Percentiles rank a stretch among this genome's conserved stretches.
Conservation (phyloP, 257 asterid genomes). For the Salvia hispanica region DNA sequence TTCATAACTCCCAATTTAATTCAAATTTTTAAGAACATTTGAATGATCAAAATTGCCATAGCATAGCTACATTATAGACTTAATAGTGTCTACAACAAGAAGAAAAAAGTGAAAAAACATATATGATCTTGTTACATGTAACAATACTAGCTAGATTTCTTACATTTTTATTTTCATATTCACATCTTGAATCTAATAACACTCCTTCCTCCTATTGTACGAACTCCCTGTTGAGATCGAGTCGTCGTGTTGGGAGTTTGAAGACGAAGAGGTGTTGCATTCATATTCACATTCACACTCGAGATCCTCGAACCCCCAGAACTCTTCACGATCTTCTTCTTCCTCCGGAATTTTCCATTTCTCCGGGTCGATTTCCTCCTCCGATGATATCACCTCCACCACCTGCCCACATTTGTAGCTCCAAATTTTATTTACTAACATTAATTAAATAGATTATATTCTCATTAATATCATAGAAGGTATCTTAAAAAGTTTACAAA, state of each 20-base stretch:
- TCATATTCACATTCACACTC: conserved; percentile 58
- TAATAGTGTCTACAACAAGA: conserved; percentile 15
- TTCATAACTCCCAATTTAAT: neutral
- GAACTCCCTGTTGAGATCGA: conserved; percentile 53
- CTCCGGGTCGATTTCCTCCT: conserved; percentile 58
- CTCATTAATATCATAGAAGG: conserved; percentile 18
- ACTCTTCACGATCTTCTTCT: conserved; percentile 67
- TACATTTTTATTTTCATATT: conserved; percentile 22
- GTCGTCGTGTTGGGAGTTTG: conserved; percentile 56
- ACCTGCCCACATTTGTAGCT: conserved; percentile 43
- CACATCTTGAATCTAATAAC: conserved; percentile 29
- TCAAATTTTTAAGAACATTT: neutral
- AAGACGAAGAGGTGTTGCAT: conserved; percentile 50
- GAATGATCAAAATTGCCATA: conserved; percentile 26
- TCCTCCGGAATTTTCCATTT: conserved; percentile 79
- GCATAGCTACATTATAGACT: conserved; percentile 17
- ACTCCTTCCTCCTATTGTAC: conserved; percentile 26
- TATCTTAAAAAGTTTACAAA: conserved; percentile 1
- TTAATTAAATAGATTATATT: neutral
- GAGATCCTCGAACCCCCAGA: conserved; percentile 93
- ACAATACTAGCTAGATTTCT: conserved; percentile 13
- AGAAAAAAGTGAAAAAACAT: neutral
- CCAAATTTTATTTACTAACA: neutral
- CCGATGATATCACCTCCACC: conserved; percentile 54
- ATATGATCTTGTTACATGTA: conserved; percentile 23